Evolutionary conservation across 257 asterid genomes (phyloP), one percentile per base, ranked within the genome.

Genomic region (Paraleonurus japonicus): DNA sequence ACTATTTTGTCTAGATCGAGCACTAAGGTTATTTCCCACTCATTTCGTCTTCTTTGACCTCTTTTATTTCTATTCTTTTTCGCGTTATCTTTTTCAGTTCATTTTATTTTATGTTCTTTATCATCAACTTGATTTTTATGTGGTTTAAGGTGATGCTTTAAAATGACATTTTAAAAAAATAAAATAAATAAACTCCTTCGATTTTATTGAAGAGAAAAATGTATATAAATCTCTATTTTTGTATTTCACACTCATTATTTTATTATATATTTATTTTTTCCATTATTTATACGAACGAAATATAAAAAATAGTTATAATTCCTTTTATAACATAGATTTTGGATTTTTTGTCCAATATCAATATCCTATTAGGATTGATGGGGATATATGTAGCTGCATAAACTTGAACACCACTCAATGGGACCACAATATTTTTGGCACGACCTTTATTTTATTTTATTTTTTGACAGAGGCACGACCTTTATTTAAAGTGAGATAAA

Each of bases 351-450:
- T n/a, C 43, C 54, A 19, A 16, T 9, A 10, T 30, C 17, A 39
- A n/a, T 47, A n/a, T 32, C 23, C 35, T 67, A 51, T 67, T 35
- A 11, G 35, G 62, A 54, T 1, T 54, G 53, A 35, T 53, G 51
- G 27, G 37, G 61, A 33, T 20, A 20, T 11, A 12, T 35, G 28
- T 15, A 37, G 45, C 12, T 10, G 45, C 45, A 37, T 43, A 43
- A 22, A 69, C 74, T 69, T 33, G 74, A 22, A 0, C 37, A 35
- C 10, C 24, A 70, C 68, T 26, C 75, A 26, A 26, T 26, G 75
- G 75, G 65, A 13, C 55, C 65, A 69, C 57, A 3, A 22, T 19
- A 19, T 19, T 53, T 32, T 20, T 50, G 48, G 27, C 50, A 61
- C 48, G 9, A 10, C 67, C 3, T 61, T 32, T 27, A 12, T 15